Conservation (phyloP, 345 rosid genomes). For the Pistacia integerrima region DNA sequence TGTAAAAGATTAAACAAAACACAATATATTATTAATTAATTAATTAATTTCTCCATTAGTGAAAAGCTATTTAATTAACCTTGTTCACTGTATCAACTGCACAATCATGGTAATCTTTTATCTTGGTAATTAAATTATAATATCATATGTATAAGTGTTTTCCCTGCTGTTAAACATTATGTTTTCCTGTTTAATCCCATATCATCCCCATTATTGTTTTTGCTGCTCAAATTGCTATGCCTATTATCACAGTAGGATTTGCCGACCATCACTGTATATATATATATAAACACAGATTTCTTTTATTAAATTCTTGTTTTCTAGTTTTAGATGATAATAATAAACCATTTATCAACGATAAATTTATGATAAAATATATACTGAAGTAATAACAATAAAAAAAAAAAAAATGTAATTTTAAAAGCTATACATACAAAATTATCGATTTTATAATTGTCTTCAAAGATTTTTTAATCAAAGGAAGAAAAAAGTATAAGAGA, state of each 20-base stretch:
- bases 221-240: conserved; percentile 30
- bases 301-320: too few species aligned
- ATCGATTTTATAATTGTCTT: too few species aligned
- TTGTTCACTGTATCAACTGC: conserved; percentile 19
- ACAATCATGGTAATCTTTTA: conserved; percentile 27
- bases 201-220: conserved; percentile 32
- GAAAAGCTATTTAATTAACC: conserved; percentile 9
- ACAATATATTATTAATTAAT: conserved; percentile 5
- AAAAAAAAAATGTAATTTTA: too few species aligned
- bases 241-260: conserved; percentile 4
- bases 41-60: conserved; percentile 16
- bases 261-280: conserved; percentile 12
- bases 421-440: too few species aligned
- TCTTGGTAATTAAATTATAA: conserved; percentile 13
- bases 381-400: too few species aligned
- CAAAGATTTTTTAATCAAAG: too few species aligned
- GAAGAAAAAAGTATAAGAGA: too few species aligned
- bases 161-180: conserved; percentile 31
- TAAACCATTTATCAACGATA: too few species aligned
- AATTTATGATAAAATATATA: too few species aligned
- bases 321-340: too few species aligned
- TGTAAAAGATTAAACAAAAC: conserved; percentile 1
- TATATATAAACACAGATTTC: too few species aligned
- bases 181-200: conserved; percentile 14
- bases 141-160: conserved; percentile 9